These are phyloP conservation scores for Spathaspora passalidarum DNA, from an alignment of 805 yeast species.

Conservation along the genomic window DNA sequence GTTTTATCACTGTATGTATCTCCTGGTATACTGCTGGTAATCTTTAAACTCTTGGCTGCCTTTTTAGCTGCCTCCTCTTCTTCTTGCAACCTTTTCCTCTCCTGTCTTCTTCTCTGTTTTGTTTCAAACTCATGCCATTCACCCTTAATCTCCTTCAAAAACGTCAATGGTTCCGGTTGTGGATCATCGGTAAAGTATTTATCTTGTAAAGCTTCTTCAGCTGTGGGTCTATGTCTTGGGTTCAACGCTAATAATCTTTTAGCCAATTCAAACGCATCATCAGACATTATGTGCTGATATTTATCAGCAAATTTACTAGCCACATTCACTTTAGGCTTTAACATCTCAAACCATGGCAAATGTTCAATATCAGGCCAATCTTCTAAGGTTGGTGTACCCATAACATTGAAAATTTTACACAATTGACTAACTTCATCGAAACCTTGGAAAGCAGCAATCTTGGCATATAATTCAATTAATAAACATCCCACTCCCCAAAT, in stretches of 20 bases:
- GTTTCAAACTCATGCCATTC: slow-evolving; percentile 99
- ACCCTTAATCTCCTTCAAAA: slow-evolving; percentile 57
- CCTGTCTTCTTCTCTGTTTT: slow-evolving; percentile 64
- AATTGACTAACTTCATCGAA: slow-evolving; percentile 84
- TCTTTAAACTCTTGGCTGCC: slow-evolving; percentile 1
- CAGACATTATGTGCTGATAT: slow-evolving; percentile 43
- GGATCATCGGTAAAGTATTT: slow-evolving; percentile 74
- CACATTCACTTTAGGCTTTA: slow-evolving; percentile 53
- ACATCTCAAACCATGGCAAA: slow-evolving; percentile 91
- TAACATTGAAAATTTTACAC: slow-evolving; percentile 66
- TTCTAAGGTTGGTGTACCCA: slow-evolving; percentile 80
- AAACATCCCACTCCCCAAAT: slow-evolving; percentile 97
- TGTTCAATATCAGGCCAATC: slow-evolving; percentile 77
- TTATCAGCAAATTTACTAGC: slow-evolving; percentile 25
- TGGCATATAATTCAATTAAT: slow-evolving; percentile 73
- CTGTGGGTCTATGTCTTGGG: slow-evolving; percentile 66
- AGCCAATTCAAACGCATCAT: slow-evolving; percentile 64
- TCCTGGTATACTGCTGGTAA: background rate
- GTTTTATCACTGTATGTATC: background rate
- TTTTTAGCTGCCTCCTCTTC: slow-evolving; percentile 14
- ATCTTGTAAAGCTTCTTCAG: slow-evolving; percentile 63
- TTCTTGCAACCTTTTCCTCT: slow-evolving; percentile 38
- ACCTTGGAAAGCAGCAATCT: slow-evolving; percentile 81
- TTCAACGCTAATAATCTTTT: slow-evolving; percentile 58
- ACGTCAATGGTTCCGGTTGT: slow-evolving; percentile 52